Base-by-base conservation (phyloP, 768 basidiomycete species). In the Lyophyllum shimeji region DNA sequence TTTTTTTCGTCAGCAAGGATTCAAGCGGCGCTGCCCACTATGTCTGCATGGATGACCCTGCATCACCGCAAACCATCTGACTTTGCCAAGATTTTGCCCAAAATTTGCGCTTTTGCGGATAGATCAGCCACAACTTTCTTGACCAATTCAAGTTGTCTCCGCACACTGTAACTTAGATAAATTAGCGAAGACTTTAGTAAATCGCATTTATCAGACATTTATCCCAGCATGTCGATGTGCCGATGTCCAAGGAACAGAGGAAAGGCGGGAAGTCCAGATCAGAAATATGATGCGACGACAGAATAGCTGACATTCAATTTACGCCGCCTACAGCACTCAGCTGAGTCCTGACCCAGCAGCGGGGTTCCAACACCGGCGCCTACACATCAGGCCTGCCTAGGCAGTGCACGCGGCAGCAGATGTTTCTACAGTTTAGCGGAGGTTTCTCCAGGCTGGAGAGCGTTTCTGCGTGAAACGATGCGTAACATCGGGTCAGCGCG, bases 371-470 rank as follows among this genome's bases (percentile, higher is more conserved):
- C 39, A 9, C 29, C 29, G 29, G 29, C 29, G 34, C 27, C 54
- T 12, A 23, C 20, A 47, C 17, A 44, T 18, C 12, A 18, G 24
- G 15, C 40, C 31, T 49, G 11, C 23, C 48, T 27, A 4, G 24
- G 18, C 9, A 29, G 29, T 29, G 34, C 33, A n/a, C n/a, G n/a
- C n/a, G n/a, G n/a, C n/a, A n/a, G 46, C 8, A 39, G 24, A 33
- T 20, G 55, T 24, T 33, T 8, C 46, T 69, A 86, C 25, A 86
- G 69, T 65, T 84, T 86, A 3, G 79, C 73, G 7, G 83, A n/a
- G 83, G 64, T 81, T 84, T 49, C 60, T 76, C 85, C 85, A 87
- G 0, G 59, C 66, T 0, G 85, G 84, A 45, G 74, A 69, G 50
- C 73, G 72, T 71, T 71, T 74, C 74, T 76, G 53, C 20, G 27